phyloP scores from a whole-genome alignment of 345 rosid species.

The Ceriops zippeliana region DNA sequence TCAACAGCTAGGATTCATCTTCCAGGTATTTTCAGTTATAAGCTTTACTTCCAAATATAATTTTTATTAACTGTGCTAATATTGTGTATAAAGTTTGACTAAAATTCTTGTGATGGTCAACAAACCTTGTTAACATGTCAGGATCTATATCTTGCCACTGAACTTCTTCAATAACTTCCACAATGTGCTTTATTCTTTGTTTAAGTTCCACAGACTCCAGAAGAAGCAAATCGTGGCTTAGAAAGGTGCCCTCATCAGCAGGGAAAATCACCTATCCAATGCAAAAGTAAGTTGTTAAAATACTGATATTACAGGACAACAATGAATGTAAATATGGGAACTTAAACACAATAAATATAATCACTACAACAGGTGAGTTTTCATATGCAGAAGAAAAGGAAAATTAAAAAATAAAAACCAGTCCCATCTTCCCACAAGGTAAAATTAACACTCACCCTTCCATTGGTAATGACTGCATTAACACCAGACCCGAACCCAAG shows the following conservation, averaged over 20 bases:
- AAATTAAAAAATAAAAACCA: neutral
- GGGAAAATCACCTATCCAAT: constrained; percentile 58
- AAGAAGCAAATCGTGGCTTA: constrained; percentile 80
- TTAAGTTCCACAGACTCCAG: constrained; percentile 87
- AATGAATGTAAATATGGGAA: neutral
- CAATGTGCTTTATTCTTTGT: constrained; percentile 69
- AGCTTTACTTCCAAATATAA: too few relatives aligned
- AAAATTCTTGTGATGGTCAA: constrained; percentile 4
- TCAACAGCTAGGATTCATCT: too few relatives aligned
- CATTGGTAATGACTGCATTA: constrained; percentile 81
- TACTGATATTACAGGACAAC: neutral
- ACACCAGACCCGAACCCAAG: constrained; percentile 61
- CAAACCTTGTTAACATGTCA: constrained; percentile 82
- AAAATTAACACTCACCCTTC: constrained; percentile 60
- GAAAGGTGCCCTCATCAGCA: constrained; percentile 52
- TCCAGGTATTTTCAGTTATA: too few relatives aligned
- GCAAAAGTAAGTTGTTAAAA: neutral
- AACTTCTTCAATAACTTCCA: constrained; percentile 74
- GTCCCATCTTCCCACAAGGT: neutral
- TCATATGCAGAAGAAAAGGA: neutral
- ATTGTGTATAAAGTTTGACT: neutral
- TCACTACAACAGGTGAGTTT: neutral
- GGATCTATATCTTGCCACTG: constrained; percentile 84
- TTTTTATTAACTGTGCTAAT: too few relatives aligned
- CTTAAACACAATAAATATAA: neutral